A percentile compares a stretch with the other conserved stretches of the same genome.
Evolutionary conservation across 257 asterid genomes (phyloP).

Genomic region (Penstemon newberryi): DNA sequence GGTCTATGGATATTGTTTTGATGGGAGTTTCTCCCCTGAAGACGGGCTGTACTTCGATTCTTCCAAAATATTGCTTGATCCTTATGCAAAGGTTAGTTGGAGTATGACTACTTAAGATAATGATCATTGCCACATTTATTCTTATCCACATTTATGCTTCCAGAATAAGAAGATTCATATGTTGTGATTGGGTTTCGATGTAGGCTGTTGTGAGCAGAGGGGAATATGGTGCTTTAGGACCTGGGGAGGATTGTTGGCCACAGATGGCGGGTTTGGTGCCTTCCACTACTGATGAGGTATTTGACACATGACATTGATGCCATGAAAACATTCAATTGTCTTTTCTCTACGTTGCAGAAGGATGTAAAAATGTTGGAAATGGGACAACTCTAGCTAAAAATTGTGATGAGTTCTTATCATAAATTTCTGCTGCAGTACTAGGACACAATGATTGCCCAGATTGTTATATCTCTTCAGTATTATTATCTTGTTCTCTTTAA

Average conservation of each 20-base stretch:
- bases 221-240: slow-evolving; percentile 69
- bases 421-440: not conserved
- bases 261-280: slow-evolving; percentile 88
- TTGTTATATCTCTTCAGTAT: not conserved
- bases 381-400: not conserved
- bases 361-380: slow-evolving; percentile 10
- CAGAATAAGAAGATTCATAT: not conserved
- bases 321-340: not conserved
- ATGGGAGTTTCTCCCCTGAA: slow-evolving; percentile 74
- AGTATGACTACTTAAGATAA: not conserved
- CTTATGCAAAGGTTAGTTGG: slow-evolving; percentile 83
- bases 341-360: not conserved
- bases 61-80: slow-evolving; percentile 73
- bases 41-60: slow-evolving; percentile 81
- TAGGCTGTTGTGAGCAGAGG: slow-evolving; percentile 85
- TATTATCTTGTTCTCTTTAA: too few relatives aligned
- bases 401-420: not conserved
- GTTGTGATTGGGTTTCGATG: not conserved
- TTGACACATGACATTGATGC: slow-evolving; percentile 20
- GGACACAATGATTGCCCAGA: not conserved
- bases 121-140: not conserved
- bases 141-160: not conserved
- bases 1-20: slow-evolving; percentile 79
- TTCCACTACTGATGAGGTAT: slow-evolving; percentile 59
- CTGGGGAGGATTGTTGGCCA: slow-evolving; percentile 77